Evolutionary conservation across 1,284 basidiomycete species (phyloP).

Genomic region (Rhizopogon parksii): DNA sequence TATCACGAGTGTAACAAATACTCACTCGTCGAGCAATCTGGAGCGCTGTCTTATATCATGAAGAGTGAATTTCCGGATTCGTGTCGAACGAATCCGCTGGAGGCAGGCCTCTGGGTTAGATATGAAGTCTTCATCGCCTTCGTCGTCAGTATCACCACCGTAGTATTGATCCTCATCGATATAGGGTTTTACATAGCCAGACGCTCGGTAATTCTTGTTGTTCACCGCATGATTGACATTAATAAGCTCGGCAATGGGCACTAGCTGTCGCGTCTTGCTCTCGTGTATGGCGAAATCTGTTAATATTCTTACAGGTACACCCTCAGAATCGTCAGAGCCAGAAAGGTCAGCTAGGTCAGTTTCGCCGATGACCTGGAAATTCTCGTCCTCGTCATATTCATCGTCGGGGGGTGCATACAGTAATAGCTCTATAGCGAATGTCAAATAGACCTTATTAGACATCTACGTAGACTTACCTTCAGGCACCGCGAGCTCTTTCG

Average conservation of each 20-base stretch:
- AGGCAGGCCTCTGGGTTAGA: slow-evolving; percentile 16
- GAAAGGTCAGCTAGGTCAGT: slow-evolving; percentile 20
- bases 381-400: slow-evolving; percentile 23
- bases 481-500: neutral
- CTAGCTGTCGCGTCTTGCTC: slow-evolving; percentile 25
- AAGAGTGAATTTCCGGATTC: slow-evolving; percentile 41
- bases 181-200: slow-evolving; percentile 30
- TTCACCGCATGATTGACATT: slow-evolving; percentile 17
- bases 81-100: slow-evolving; percentile 36
- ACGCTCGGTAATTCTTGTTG: slow-evolving; percentile 23
- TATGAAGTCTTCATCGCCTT: slow-evolving; percentile 23
- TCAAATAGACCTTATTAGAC: neutral
- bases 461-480: slow-evolving; percentile 2
- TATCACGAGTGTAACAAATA: neutral
- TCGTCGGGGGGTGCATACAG: slow-evolving; percentile 17
- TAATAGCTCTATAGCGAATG: slow-evolving; percentile 2
- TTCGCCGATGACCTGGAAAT: slow-evolving; percentile 30
- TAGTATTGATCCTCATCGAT: slow-evolving; percentile 22
- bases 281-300: slow-evolving; percentile 47
- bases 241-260: slow-evolving; percentile 34
- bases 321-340: slow-evolving; percentile 22
- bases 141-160: slow-evolving; percentile 15
- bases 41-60: slow-evolving; percentile 31
- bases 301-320: slow-evolving; percentile 47
- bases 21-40: slow-evolving; percentile 34